Evolutionary conservation across 2,329 filamentous ascomycete species (phyloP), one percentile per base, ranked within the genome.

Genomic region (Leptographium wingfieldii): DNA sequence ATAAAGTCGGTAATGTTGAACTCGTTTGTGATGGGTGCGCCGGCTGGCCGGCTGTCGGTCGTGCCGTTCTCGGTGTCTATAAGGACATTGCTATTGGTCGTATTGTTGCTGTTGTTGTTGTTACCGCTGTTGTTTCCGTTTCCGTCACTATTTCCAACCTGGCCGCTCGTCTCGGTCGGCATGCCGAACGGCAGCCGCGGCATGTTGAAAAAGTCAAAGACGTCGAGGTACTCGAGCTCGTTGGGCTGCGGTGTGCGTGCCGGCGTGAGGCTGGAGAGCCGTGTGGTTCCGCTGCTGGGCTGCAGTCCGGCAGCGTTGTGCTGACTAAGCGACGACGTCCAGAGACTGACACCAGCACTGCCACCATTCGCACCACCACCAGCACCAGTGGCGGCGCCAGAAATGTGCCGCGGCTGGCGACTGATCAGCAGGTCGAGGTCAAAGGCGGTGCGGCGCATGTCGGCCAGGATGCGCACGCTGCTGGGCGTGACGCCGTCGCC

Each of bases 141-240:
- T 4, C 57, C 60, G 10, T 57, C 57, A 40, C 61, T 57, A 27
- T 48, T 62, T 29, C 55, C 55, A 53, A 27, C 40, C 19, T 9
- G 16, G 3, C 16, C 53, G 46, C 63, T 63, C 43, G 60, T 61
- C 33, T 65, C 67, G 19, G 59, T 62, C 33, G 68, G 64, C 14
- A 73, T 72, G 35, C 74, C 74, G 27, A 80, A 72, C 0, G 82
- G 80, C 29, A 96, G 74, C 22, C 90, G 78, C 1, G 92, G 92
- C 60, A 95, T 84, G 69, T 96, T 96, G 77, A 96, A 96, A 69
- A 95, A 96, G 66, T 94, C 90, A 69, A 96, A 96, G 0, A 96
- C 88, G 67, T 96, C 91, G 3, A 96, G 76, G 69, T 95, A 95
- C 69, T 95, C 92, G 3, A 96, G 76, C 68, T 95, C 90, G 65